Base-by-base conservation (phyloP, 495 filamentous ascomycete species). In the Zalerion maritima region DNA sequence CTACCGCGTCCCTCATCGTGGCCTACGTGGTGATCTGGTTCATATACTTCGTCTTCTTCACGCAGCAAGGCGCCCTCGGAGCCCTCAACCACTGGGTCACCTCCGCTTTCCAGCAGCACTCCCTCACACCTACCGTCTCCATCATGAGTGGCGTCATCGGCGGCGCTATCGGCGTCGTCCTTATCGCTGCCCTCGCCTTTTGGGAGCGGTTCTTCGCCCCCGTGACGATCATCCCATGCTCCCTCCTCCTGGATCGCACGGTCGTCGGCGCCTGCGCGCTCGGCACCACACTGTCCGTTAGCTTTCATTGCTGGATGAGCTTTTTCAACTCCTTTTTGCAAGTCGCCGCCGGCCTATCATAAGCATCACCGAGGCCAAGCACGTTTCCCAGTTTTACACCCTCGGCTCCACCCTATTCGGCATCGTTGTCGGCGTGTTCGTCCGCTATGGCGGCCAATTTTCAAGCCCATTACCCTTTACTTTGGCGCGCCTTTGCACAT, bases 401-500 rank as follows among this genome's bases (percentile, higher is more conserved):
- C 47, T 66, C 9, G 61, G 56, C 18, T 59, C 59, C 1, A 45
- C 47, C 22, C 42, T 63, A 37, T 61, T 47, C 49, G 48, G 50
- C 11, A 41, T 67, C 17, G 22, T 62, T 8, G 51, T 65, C 19
- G 67, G 57, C 31, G 50, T 35, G 10, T 58, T 58, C 21, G 57
- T 58, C 25, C 53, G 60, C 18, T 73, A n/a, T n/a, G n/a, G n/a
- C n/a, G n/a, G n/a, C n/a, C n/a, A n/a, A n/a, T n/a, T n/a, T n/a
- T 68, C 58, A 59, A 58, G 35, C 59, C 41, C 41, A 18, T 50
- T 1, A 40, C 43, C 0, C 40, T 35, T 10, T 60, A 39, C 47
- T 61, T 67, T 38, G 70, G 43, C 2, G 37, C 74, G 2, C 71
- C 71, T 0, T 44, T 81, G 10, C 47, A 58, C 34, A 53, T 73